These are phyloP conservation scores for Fraxinus excelsior DNA, from an alignment of 257 asterid species.

Conservation along the genomic window DNA sequence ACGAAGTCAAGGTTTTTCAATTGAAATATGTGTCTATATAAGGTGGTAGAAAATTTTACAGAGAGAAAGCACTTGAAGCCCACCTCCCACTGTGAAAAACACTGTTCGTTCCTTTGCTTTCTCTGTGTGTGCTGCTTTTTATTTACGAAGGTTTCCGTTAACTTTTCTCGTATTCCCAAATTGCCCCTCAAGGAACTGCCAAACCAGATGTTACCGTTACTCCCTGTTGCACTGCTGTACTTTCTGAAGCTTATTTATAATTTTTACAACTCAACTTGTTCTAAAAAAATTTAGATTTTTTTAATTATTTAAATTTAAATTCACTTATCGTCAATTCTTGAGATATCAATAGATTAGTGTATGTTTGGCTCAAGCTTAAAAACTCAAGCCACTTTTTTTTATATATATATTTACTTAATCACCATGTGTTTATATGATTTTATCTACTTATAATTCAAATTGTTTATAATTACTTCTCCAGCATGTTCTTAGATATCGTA, in stretches of 20 bases:
- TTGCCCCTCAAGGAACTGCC: conserved; percentile 78
- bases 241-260: conserved; percentile 15
- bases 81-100: conserved; percentile 40
- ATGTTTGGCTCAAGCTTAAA: too few relatives aligned
- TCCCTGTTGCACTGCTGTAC: conserved; percentile 43
- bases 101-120: conserved; percentile 21
- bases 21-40: conserved; percentile 19
- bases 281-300: not conserved
- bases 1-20: conserved; percentile 52
- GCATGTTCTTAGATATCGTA: too few relatives aligned
- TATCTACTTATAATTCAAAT: too few relatives aligned
- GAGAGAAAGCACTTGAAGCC: conserved; percentile 24
- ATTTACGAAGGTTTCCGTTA: conserved; percentile 53
- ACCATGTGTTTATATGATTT: too few relatives aligned
- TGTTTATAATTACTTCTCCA: too few relatives aligned
- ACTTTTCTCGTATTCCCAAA: conserved; percentile 37
- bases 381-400: too few relatives aligned
- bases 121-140: conserved; percentile 11
- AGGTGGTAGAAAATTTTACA: conserved; percentile 28
- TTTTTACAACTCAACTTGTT: conserved; percentile 18
- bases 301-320: too few relatives aligned
- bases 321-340: too few relatives aligned
- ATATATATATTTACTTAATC: too few relatives aligned
- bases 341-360: too few relatives aligned
- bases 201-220: conserved; percentile 89